Percentiles rank a stretch among this genome's conserved stretches.
These are phyloP conservation scores for Cryphonectria nitschkei DNA, from an alignment of 2,329 filamentous ascomycete species.

Conservation along the genomic window DNA sequence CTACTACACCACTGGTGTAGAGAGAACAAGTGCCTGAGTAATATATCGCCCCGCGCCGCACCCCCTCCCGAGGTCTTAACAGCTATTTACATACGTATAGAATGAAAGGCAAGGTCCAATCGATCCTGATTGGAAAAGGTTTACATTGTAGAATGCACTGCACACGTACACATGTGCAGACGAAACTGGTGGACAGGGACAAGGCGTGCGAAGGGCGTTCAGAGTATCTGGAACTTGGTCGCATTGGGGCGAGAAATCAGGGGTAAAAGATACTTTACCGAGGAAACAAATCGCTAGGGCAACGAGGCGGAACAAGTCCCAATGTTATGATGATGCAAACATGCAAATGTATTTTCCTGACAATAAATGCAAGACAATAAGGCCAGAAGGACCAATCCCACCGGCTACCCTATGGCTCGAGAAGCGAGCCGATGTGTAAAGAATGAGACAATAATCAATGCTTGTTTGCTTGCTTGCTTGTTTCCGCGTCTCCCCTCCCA, in stretches of 20 bases:
- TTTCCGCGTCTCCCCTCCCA: background rate
- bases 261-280: no score
- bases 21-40: no score
- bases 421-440: constrained; percentile 13
- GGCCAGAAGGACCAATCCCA: background rate
- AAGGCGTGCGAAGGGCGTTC: no score
- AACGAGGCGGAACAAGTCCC: background rate
- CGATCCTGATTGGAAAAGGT: background rate
- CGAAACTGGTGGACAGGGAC: no score
- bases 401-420: constrained; percentile 2
- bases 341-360: constrained; percentile 29
- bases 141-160: background rate
- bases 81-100: no score
- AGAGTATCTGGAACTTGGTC: background rate
- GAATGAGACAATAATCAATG: constrained; percentile 29
- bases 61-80: no score
- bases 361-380: constrained; percentile 15
- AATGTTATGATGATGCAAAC: constrained; percentile 15
- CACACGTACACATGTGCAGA: background rate
- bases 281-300: background rate
- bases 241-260: no score
- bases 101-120: no score
- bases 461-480: constrained; percentile 7
- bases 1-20: no score
- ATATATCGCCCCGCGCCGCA: no score